These are phyloP conservation scores for Calonectria pteridis DNA, from an alignment of 2,329 filamentous ascomycete genomes.

Conservation along the genomic window DNA sequence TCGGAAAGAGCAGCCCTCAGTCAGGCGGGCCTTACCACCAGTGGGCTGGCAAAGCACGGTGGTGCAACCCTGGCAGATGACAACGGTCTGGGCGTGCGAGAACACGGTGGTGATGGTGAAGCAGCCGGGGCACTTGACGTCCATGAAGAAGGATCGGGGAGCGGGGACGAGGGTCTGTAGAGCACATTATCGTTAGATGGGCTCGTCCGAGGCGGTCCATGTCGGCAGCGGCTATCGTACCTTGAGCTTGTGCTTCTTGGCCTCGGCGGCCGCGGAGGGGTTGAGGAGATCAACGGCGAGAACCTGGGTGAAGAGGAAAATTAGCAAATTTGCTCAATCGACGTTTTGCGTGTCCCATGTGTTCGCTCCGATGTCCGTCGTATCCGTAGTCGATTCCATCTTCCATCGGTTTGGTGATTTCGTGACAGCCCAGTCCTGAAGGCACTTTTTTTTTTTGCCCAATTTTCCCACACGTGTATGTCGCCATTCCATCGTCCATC, in stretches of 20 bases:
- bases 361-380: slow-evolving; percentile 29
- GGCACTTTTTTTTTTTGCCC: slow-evolving; percentile 36
- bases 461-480: slow-evolving; percentile 32
- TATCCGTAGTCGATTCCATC: slow-evolving; percentile 22
- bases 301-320: slow-evolving; percentile 74
- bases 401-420: slow-evolving; percentile 37
- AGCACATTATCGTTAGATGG: slow-evolving; percentile 37
- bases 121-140: slow-evolving; percentile 99
- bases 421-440: slow-evolving; percentile 25
- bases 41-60: slow-evolving; percentile 99
- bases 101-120: slow-evolving; percentile 99
- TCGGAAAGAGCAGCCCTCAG: slow-evolving; percentile 99
- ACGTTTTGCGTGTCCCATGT: slow-evolving; percentile 27
- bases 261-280: slow-evolving; percentile 97
- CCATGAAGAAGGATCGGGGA: slow-evolving; percentile 99
- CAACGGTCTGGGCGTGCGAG: slow-evolving; percentile 99
- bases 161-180: slow-evolving; percentile 89
- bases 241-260: slow-evolving; percentile 99
- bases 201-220: slow-evolving; percentile 29
- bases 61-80: slow-evolving; percentile 99
- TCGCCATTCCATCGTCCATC: slow-evolving; percentile 34
- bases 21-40: slow-evolving; percentile 98
- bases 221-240: slow-evolving; percentile 63
- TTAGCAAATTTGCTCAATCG: slow-evolving; percentile 59
- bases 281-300: slow-evolving; percentile 99